Base-by-base conservation (phyloP, 257 asterid genomes). In the Solanum corneliomulleri region DNA sequence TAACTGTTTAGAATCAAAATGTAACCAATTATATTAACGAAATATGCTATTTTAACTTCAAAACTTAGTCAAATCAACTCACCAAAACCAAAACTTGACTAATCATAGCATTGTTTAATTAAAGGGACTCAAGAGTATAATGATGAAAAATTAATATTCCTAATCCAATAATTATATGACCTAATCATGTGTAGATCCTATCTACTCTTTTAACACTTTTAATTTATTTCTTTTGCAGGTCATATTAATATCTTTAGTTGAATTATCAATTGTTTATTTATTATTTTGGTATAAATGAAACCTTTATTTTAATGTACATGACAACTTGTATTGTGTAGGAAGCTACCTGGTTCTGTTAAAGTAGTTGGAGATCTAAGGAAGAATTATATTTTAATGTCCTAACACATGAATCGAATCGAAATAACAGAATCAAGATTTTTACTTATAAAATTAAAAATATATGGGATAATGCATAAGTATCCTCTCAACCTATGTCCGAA, bases 261-360 rank as follows among this genome's bases (percentile, higher is more conserved):
- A 31, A 86, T 64, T 85, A 64, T 49, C 75, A 31, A 71, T 62
- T 56, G 25, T 7, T 83, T 25, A 12, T 69, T 69, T 86, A 83
- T 7, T 39, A 86, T 68, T 82, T 52, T 87, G 74, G 91, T 66
- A 87, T 87, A 88, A 62, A 44, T 9, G 68, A 9, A 25, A n/a
- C 56, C 25, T 31, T 74, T 11, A 18, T 9, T 74, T 78, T 45
- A 64, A 33, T 82, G 9, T 81, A 8, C 71, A 89, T 66, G 89
- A 89, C 90, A 89, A 64, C 70, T 68, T 83, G 86, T 74, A 82
- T 87, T 45, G 64, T 45, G 66, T 45, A 78, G 16, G 84, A 78
- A 78, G 66, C 16, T 78, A 78, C 85, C 85, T 80, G 85, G 68
- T 29, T 68, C 44, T 29, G 18, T 31, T 80, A 25, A 37, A 84